Conservation (phyloP, 73 alveolate genomes). For the Paramecium caudatum region DNA sequence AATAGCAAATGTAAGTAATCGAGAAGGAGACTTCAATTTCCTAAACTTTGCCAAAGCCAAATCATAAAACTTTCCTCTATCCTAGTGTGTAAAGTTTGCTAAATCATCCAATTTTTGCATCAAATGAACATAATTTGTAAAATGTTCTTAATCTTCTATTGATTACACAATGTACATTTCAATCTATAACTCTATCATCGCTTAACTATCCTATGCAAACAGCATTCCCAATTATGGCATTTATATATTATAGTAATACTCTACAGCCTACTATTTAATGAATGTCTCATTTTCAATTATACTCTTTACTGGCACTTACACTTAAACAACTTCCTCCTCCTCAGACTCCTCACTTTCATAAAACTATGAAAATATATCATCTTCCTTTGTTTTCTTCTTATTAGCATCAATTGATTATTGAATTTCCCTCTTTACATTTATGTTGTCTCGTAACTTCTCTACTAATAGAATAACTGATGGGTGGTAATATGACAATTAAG, state of each 20-base stretch:
- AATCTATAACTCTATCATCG: constrained; percentile 1
- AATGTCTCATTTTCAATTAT: constrained; percentile 16
- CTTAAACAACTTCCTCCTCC: constrained; percentile 39
- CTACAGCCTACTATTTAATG: constrained; percentile 42
- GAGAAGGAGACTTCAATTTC: constrained; percentile 44
- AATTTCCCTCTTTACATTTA: constrained; percentile 54
- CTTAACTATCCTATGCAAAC: background rate
- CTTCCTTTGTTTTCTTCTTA: constrained; percentile 39
- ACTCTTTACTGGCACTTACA: background rate
- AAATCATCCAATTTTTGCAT: constrained; percentile 64
- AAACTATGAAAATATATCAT: constrained; percentile 63
- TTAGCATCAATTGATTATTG: constrained; percentile 36
- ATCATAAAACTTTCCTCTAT: constrained; percentile 10
- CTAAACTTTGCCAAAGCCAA: background rate
- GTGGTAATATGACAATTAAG: constrained; percentile 47
- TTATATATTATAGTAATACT: constrained; percentile 55
- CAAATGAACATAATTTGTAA: constrained; percentile 7
- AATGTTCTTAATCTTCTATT: constrained; percentile 56
- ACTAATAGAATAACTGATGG: constrained; percentile 43
- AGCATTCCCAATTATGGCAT: constrained; percentile 61
- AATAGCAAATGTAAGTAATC: constrained; percentile 52
- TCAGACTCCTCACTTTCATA: constrained; percentile 59
- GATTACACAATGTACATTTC: constrained; percentile 48
- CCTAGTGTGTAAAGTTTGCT: background rate
- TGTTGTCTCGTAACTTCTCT: constrained; percentile 7